Evolutionary conservation across 768 basidiomycete species (phyloP).

Genomic region (Xerocomellus dryophilus): DNA sequence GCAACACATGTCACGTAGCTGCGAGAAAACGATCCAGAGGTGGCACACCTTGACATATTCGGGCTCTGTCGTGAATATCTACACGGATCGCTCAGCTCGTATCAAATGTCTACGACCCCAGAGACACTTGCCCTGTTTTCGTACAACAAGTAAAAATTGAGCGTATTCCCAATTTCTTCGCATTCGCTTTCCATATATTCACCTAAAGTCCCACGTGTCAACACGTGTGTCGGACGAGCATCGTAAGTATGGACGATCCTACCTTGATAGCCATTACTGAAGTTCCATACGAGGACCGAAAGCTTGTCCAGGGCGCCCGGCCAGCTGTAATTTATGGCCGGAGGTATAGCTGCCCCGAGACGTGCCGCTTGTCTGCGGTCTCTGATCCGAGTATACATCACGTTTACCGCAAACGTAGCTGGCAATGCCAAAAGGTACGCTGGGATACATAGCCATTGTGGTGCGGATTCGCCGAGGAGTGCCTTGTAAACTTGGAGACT

Average conservation of each 20-base stretch:
- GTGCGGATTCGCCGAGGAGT: background rate
- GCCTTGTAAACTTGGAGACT: slow-evolving; percentile 10
- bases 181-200: slow-evolving; percentile 13
- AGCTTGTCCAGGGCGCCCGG: slow-evolving; percentile 50
- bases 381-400: slow-evolving; percentile 45
- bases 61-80: slow-evolving; percentile 40
- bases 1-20: background rate
- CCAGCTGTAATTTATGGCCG: slow-evolving; percentile 36
- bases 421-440: slow-evolving; percentile 28
- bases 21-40: background rate
- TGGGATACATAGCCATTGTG: slow-evolving; percentile 13
- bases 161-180: slow-evolving; percentile 23
- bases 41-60: slow-evolving; percentile 38
- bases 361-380: slow-evolving; percentile 41
- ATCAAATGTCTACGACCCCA: background rate
- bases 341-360: slow-evolving; percentile 46
- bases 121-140: slow-evolving; percentile 25
- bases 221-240: background rate
- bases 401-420: slow-evolving; percentile 11
- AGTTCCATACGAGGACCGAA: slow-evolving; percentile 36
- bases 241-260: slow-evolving; percentile 1
- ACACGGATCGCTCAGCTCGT: background rate
- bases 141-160: slow-evolving; percentile 21
- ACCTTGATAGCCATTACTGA: slow-evolving; percentile 49
- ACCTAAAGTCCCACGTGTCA: slow-evolving; percentile 4